Percentiles rank a stretch among this genome's conserved stretches.
phyloP scores from a whole-genome alignment of 2,329 filamentous ascomycete genomes.

The Gnomoniopsis sp. region DNA sequence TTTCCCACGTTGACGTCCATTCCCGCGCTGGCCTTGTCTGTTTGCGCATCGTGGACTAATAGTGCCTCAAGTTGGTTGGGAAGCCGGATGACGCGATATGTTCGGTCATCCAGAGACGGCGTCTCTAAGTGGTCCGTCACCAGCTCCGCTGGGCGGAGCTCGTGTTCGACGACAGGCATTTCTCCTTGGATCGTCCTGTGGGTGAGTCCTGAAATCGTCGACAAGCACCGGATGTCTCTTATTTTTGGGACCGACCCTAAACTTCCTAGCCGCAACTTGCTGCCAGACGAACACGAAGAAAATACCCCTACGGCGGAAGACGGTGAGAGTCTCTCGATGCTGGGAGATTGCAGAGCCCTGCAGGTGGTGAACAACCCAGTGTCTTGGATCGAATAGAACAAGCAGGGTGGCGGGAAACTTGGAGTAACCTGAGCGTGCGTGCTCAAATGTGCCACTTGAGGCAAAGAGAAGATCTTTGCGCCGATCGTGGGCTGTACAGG shows the following conservation, averaged over 20 bases:
- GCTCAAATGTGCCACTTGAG: constrained; percentile 8
- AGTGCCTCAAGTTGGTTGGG: constrained; percentile 86
- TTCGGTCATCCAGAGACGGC: constrained; percentile 78
- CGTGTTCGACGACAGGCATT: constrained; percentile 28
- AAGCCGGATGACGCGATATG: constrained; percentile 82
- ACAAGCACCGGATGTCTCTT: background rate
- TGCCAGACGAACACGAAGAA: background rate
- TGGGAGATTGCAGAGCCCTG: background rate
- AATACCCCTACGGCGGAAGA: background rate
- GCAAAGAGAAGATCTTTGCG: background rate
- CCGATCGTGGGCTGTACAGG: constrained; percentile 5
- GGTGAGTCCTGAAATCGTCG: constrained; percentile 9
- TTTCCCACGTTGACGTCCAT: constrained; percentile 95
- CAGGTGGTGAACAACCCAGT: background rate
- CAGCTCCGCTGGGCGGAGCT: constrained; percentile 31
- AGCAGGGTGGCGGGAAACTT: background rate
- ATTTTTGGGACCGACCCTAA: background rate
- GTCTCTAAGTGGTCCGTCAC: constrained; percentile 75
- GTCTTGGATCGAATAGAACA: background rate
- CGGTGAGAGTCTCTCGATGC: background rate
- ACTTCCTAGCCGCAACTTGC: background rate
- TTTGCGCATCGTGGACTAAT: constrained; percentile 88
- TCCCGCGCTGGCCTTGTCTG: constrained; percentile 93
- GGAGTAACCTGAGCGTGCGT: constrained; percentile 4
- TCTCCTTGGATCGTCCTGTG: constrained; percentile 24